Base-by-base conservation (phyloP, 2,329 filamentous ascomycete species). In the Nothophoma quercina region DNA sequence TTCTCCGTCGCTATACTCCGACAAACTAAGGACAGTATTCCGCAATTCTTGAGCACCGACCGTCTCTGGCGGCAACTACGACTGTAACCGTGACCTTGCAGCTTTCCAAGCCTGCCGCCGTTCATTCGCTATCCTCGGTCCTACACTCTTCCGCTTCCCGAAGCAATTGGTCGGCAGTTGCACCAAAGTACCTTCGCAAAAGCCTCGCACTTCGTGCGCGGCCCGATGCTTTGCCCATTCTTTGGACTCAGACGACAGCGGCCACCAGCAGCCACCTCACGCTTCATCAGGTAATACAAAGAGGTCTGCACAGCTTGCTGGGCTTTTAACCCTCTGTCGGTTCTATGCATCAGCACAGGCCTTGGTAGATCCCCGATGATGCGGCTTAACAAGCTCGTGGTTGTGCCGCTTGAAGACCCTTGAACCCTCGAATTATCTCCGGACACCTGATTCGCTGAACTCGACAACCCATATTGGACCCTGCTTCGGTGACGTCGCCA, bases 141-240 rank as follows among this genome's bases (percentile, higher is more conserved):
- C 52, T 55, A 42, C 30, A 30, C 43, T 56, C 38, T 29, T 40
- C 56, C 59, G 60, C 35, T 44, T 49, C 55, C 60, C 56, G 47
- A 25, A 41, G 15, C 25, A 21, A 32, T 32, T 55, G 32, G 40
- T 8, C 44, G 47, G 44, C 34, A 49, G 25, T 55, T 44, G 39
- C 38, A 19, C 36, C 15, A 30, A 46, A 25, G 39, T 15, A 18
- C 18, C 32, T 50, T 39, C 28, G 19, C 35, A 33, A 39, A 46
- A 38, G 36, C 39, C 47, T 39, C 45, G 22, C 23, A 44, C 19
- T 41, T 36, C 54, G 41, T 51, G 30, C 46, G 22, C 51, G 51
- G 44, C 44, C 44, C 44, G 39, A 40, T 18, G 38, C 39, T 29
- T 8, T 32, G 7, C 21, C 30, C 13, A 2, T 16, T 15, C 12